Base-by-base conservation (phyloP, 2,329 filamentous ascomycete genomes). In the Tetracladium maxilliforme region DNA sequence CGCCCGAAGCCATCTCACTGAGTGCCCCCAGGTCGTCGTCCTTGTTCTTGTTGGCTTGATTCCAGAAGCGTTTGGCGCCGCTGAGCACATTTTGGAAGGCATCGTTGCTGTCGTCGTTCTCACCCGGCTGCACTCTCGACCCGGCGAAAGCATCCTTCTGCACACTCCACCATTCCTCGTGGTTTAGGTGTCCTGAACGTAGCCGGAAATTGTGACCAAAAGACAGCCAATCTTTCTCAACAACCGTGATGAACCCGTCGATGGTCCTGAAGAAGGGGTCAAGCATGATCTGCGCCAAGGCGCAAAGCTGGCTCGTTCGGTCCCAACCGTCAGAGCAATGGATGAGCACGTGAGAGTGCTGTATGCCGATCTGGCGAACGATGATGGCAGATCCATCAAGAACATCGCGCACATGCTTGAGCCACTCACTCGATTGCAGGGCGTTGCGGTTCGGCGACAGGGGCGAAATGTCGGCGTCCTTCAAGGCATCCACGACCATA, bases 301-400 rank as follows among this genome's bases (percentile, higher is more conserved):
- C 84, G 41, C 86, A 92, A 25, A 98, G 64, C 52, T 98, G 90
- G 41, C 84, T 87, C 6, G 90, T 98, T 25, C 90, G 77, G 51
- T 98, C 90, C 90, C 90, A 98, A 4, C 90, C 90, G 50, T 98
- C 90, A 3, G 90, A 95, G 51, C 90, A 98, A 51, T 98, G 90
- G 24, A 98, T 93, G 22, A 98, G 58, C 8, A 92, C 87, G 46
- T 98, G 84, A 2, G 86, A 93, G 43, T 94, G 87, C 36, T 83
- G 79, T 30, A 95, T 74, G 16, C 84, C 90, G 17, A 98, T 75
- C 40, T 90, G 82, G 16, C 80, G 67, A 16, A 86, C 78, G 38
- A 95, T 92, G 29, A 92, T 60, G 24, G 74, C 70, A 6, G 84
- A 77, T 2, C 90, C 90, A 32, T 90, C 80, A 10, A 98, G 57